These are phyloP conservation scores for Trichoderma breve DNA, from an alignment of 2,329 filamentous ascomycete species.

Conservation along the genomic window DNA sequence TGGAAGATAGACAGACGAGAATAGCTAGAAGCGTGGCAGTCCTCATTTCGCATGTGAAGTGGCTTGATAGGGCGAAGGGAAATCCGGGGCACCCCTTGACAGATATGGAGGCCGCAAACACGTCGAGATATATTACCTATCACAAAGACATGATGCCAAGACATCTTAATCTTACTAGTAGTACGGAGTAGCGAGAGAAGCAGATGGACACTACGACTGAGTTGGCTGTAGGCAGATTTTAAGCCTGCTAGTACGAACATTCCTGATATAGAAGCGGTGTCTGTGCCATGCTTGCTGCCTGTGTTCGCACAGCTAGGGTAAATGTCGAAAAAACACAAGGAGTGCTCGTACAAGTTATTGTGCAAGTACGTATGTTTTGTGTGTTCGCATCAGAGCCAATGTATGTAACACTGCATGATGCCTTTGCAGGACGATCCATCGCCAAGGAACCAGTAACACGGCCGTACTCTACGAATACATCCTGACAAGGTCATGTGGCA, in stretches of 20 bases:
- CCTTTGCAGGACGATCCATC: background rate
- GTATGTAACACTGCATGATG: background rate
- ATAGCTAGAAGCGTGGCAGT: background rate
- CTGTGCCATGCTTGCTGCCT: background rate
- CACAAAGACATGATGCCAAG: background rate
- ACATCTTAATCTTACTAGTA: background rate
- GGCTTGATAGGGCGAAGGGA: background rate
- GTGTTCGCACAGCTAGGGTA: background rate
- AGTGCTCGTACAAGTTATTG: background rate
- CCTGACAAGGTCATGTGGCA: background rate
- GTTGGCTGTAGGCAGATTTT: background rate
- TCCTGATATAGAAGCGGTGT: background rate
- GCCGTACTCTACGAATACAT: background rate
- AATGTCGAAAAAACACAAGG: background rate
- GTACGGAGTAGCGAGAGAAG: background rate
- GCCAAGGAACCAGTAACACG: background rate
- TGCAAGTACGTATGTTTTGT: background rate
- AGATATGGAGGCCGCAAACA: background rate
- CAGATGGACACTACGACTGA: background rate
- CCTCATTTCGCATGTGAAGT: conserved; percentile 9
- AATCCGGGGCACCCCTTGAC: conserved; percentile 6
- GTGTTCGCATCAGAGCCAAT: background rate
- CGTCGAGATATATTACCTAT: background rate
- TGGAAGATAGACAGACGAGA: background rate
- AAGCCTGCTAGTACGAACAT: background rate